Evolutionary conservation across 768 basidiomycete species (phyloP).

Genomic region (Lyophyllum atratum): DNA sequence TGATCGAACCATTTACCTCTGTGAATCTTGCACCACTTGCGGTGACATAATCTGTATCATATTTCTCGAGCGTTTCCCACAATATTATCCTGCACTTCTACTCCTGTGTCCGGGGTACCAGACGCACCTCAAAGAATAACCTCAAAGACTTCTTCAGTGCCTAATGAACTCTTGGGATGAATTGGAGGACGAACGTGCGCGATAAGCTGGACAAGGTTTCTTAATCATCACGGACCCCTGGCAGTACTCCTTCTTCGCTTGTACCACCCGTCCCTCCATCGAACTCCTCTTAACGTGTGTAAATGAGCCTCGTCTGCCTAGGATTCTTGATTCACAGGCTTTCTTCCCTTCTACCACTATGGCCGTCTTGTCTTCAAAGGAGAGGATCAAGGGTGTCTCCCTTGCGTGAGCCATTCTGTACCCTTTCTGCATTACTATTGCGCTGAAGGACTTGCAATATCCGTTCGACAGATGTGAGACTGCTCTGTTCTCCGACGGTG

Average conservation of each 20-base stretch:
- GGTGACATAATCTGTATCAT: neutral
- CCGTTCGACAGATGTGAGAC: constrained; percentile 65
- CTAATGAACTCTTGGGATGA: too few relatives aligned
- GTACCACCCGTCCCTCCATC: neutral
- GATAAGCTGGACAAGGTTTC: neutral
- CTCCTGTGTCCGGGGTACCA: too few relatives aligned
- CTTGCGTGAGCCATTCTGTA: too few relatives aligned
- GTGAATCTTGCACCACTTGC: neutral
- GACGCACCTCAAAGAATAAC: too few relatives aligned
- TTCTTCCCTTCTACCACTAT: too few relatives aligned
- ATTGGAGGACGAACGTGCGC: neutral
- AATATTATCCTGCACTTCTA: neutral
- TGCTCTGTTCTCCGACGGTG: constrained; percentile 84
- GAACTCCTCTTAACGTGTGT: too few relatives aligned
- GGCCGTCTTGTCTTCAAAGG: too few relatives aligned
- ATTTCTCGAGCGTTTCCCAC: neutral
- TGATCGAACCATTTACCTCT: neutral
- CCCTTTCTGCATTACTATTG: too few relatives aligned
- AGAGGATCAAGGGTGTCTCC: neutral
- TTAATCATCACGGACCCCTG: neutral
- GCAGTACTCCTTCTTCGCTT: neutral
- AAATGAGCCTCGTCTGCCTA: too few relatives aligned
- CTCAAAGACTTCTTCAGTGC: too few relatives aligned
- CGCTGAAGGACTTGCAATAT: neutral
- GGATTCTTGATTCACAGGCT: too few relatives aligned